Evolutionary conservation across 2,329 filamentous ascomycete genomes (phyloP).

Genomic region (Myriosclerotinia duriaeana): DNA sequence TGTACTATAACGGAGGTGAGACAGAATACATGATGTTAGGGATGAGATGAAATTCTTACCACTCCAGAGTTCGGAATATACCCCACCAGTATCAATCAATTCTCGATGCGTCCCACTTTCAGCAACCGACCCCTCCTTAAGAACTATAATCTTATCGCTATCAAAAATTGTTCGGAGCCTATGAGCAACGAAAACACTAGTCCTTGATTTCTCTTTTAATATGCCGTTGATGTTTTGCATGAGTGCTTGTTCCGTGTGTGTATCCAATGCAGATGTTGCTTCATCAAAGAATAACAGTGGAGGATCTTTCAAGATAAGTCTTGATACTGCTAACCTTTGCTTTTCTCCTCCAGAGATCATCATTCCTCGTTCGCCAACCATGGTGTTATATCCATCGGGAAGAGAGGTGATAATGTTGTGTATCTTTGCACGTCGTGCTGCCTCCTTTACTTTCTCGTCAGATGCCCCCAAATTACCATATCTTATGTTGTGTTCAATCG

Average conservation of each 20-base stretch:
- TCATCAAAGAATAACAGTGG: constrained; percentile 93
- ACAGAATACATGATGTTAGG: constrained; percentile 11
- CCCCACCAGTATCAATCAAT: constrained; percentile 72
- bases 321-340: constrained; percentile 80
- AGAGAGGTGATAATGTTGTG: constrained; percentile 78
- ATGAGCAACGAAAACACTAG: constrained; percentile 94
- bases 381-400: constrained; percentile 85
- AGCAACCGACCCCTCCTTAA: constrained; percentile 79
- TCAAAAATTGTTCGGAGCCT: constrained; percentile 91
- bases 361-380: constrained; percentile 89
- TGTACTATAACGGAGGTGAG: constrained; percentile 50
- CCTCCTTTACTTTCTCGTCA: constrained; percentile 69
- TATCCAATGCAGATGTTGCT: constrained; percentile 88
- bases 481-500: constrained; percentile 90
- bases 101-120: constrained; percentile 87
- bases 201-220: constrained; percentile 80
- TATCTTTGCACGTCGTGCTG: constrained; percentile 79
- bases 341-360: constrained; percentile 98
- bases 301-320: constrained; percentile 84
- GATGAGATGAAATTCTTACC: constrained; percentile 51
- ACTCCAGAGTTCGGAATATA: constrained; percentile 91
- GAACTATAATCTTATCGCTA: constrained; percentile 86
- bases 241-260: constrained; percentile 87
- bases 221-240: constrained; percentile 93
- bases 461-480: constrained; percentile 83